phyloP scores from a whole-genome alignment of 345 rosid species.

The Boechera retrofracta region DNA sequence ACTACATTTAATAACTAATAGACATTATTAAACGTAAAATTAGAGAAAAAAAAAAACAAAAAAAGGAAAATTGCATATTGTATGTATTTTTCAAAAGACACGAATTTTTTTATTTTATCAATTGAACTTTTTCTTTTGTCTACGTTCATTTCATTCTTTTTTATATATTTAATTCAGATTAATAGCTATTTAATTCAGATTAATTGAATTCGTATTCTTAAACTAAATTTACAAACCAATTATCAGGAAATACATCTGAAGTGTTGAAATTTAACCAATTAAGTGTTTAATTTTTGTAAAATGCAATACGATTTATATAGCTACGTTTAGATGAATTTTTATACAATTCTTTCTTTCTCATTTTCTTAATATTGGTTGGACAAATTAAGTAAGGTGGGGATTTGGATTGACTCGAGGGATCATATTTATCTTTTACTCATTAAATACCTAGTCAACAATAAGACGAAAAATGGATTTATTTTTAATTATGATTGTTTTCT shows the following conservation, averaged over 20 bases:
- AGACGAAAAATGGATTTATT: background rate
- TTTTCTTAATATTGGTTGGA: slow-evolving; percentile 24
- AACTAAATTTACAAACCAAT: background rate
- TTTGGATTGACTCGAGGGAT: slow-evolving; percentile 77
- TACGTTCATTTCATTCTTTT: slow-evolving; percentile 6
- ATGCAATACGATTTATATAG: slow-evolving; percentile 8
- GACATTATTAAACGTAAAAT: background rate
- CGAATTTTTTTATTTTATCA: slow-evolving; percentile 5
- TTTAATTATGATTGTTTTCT: slow-evolving; percentile 7
- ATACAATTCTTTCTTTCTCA: slow-evolving; percentile 16
- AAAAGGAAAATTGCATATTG: slow-evolving; percentile 6
- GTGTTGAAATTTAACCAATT: background rate
- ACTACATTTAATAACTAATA: slow-evolving; percentile 15
- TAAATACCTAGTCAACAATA: slow-evolving; percentile 17
- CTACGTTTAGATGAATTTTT: slow-evolving; percentile 42
- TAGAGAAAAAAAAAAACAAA: background rate
- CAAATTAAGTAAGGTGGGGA: slow-evolving; percentile 13
- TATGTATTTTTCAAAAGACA: background rate
- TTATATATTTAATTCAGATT: background rate
- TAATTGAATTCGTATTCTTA: background rate
- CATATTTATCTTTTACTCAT: slow-evolving; percentile 26
- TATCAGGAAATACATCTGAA: background rate
- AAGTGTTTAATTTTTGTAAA: slow-evolving; percentile 36
- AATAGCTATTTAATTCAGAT: background rate
- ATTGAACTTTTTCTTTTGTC: background rate